phyloP scores from a whole-genome alignment of 768 basidiomycete genomes.

The Pholiota conissans region DNA sequence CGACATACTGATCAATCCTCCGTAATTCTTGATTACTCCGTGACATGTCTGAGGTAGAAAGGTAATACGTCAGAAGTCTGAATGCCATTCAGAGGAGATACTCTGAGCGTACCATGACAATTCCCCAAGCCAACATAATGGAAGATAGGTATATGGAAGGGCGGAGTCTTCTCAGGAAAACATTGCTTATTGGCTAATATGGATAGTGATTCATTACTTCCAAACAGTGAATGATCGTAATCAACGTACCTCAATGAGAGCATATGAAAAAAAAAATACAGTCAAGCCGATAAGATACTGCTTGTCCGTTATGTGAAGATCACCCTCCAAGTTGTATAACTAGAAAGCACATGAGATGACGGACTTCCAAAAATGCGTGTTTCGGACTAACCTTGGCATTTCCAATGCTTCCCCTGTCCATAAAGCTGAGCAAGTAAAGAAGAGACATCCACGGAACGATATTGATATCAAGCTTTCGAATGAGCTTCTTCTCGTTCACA shows the following conservation, averaged over 20 bases:
- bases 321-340: conserved; percentile 63
- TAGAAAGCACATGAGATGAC: conserved; percentile 19
- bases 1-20: conserved; percentile 54
- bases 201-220: too few relatives aligned
- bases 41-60: conserved; percentile 53
- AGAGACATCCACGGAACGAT: conserved; percentile 72
- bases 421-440: conserved; percentile 72
- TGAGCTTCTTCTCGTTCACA: conserved; percentile 4
- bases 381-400: conserved; percentile 42
- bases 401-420: conserved; percentile 48
- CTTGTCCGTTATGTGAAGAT: conserved; percentile 58
- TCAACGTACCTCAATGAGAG: conserved; percentile 75
- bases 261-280: conserved; percentile 61
- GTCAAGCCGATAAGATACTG: conserved; percentile 68
- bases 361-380: neutral
- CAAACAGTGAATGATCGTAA: too few relatives aligned
- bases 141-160: conserved; percentile 76
- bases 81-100: neutral
- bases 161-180: conserved; percentile 67
- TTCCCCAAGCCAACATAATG: conserved; percentile 72
- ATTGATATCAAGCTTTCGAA: conserved; percentile 20
- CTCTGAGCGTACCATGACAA: conserved; percentile 57
- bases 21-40: conserved; percentile 60
- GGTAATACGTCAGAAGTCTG: neutral
- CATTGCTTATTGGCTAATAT: conserved; percentile 33